Percentiles rank a stretch among this genome's conserved stretches.
phyloP scores from a whole-genome alignment of 169 alveolate species.

The Pseudocohnilembus persalinus region DNA sequence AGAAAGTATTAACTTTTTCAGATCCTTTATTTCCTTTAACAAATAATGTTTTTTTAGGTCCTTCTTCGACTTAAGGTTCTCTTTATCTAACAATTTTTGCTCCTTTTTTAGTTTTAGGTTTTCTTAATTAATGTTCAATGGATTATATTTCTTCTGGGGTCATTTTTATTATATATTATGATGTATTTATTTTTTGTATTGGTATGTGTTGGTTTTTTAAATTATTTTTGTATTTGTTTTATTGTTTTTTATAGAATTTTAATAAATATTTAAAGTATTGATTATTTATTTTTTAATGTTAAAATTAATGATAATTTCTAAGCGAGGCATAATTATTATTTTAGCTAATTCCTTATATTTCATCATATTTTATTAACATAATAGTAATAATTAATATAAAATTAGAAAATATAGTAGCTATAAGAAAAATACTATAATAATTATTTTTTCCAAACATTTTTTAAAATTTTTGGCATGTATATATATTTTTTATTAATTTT shows the following conservation, averaged over 20 bases:
- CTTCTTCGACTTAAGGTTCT: conserved; percentile 52
- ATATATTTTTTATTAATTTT: no score
- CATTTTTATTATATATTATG: not conserved
- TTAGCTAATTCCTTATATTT: not conserved
- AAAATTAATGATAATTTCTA: no score
- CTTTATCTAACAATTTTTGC: conserved; percentile 44
- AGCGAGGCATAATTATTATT: not conserved
- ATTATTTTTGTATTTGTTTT: no score
- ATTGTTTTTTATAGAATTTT: no score
- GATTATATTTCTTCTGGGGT: not conserved
- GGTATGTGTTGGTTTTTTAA: not conserved
- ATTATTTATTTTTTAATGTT: no score
- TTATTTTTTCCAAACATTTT: no score
- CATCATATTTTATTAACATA: not conserved
- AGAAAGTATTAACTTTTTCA: conserved; percentile 19
- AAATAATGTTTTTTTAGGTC: conserved; percentile 45
- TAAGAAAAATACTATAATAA: no score
- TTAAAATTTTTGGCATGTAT: no score
- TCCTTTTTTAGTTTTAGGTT: conserved; percentile 57
- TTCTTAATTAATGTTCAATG: conserved; percentile 25
- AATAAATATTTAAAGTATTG: no score
- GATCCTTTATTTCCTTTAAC: conserved; percentile 44
- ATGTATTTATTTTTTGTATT: no score
- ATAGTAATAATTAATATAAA: no score
- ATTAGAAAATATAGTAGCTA: no score